phyloP scores from a whole-genome alignment of 2,329 filamentous ascomycete genomes.

The Aspergillus fischeri region DNA sequence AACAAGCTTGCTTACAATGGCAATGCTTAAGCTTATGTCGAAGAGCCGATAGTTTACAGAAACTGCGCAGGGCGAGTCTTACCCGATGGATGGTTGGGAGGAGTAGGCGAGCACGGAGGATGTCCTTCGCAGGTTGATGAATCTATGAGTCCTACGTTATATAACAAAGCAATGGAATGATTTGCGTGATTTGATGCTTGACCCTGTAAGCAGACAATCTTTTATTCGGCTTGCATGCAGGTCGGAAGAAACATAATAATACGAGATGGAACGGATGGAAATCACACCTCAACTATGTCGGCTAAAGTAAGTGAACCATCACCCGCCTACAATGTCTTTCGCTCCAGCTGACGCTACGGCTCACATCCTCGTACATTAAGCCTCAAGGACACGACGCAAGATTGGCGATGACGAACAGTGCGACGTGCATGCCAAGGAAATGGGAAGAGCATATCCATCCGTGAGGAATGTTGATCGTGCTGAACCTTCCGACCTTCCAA shows the following conservation, averaged over 20 bases:
- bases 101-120: background rate
- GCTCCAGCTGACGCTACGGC: background rate
- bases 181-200: background rate
- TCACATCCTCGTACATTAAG: background rate
- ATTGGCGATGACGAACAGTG: background rate
- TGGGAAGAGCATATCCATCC: background rate
- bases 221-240: background rate
- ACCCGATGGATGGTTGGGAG: background rate
- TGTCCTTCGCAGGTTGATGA: too few species aligned
- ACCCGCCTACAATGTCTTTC: background rate
- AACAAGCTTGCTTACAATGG: conserved; percentile 29
- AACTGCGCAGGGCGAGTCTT: background rate
- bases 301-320: background rate
- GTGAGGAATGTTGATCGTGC: background rate
- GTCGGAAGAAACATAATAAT: too few species aligned
- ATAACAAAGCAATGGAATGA: background rate
- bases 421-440: background rate
- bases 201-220: background rate
- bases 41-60: background rate
- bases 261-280: background rate
- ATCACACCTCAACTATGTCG: background rate
- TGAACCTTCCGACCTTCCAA: background rate
- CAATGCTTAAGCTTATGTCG: conserved; percentile 1
- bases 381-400: background rate
- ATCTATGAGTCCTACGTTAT: too few species aligned